These are phyloP conservation scores for Diaporthe citrichinensis DNA, from an alignment of 2,329 filamentous ascomycete species.

Conservation along the genomic window DNA sequence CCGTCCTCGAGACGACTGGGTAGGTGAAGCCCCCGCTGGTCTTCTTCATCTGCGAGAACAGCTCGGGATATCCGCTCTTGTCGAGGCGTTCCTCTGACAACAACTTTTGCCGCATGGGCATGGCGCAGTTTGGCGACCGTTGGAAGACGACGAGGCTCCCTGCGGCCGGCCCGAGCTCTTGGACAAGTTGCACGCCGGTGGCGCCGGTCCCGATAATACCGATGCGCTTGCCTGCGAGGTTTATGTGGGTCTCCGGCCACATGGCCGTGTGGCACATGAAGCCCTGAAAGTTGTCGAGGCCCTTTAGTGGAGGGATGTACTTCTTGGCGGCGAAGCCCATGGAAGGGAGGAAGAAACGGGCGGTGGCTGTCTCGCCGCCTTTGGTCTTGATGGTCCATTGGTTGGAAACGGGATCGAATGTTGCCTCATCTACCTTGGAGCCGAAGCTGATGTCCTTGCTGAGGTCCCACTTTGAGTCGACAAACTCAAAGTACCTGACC, in stretches of 20 bases:
- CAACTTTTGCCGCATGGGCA: slow-evolving; percentile 68
- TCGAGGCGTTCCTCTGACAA: slow-evolving; percentile 58
- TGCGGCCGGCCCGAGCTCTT: slow-evolving; percentile 52
- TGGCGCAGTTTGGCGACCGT: slow-evolving; percentile 69
- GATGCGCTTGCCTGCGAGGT: slow-evolving; percentile 39
- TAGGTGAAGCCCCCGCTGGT: slow-evolving; percentile 57
- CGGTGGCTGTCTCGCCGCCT: slow-evolving; percentile 53
- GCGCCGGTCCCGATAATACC: slow-evolving; percentile 43
- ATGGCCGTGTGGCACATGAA: slow-evolving; percentile 37
- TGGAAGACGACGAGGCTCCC: slow-evolving; percentile 62
- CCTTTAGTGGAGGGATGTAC: slow-evolving; percentile 54
- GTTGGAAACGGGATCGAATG: slow-evolving; percentile 52
- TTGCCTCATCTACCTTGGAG: slow-evolving; percentile 56
- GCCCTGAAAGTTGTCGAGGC: slow-evolving; percentile 41
- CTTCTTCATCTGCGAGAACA: too few species aligned
- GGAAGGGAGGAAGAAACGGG: slow-evolving; percentile 60
- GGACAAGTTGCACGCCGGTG: slow-evolving; percentile 42
- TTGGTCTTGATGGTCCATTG: slow-evolving; percentile 60
- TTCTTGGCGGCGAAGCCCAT: slow-evolving; percentile 61
- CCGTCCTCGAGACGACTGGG: slow-evolving; percentile 60
- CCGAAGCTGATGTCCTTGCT: slow-evolving; percentile 61
- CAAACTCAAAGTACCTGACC: slow-evolving; percentile 60
- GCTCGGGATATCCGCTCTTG: slow-evolving; percentile 35
- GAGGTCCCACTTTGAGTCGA: slow-evolving; percentile 59
- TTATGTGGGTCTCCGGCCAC: slow-evolving; percentile 33